Evolutionary conservation across 306 rosid species (phyloP), one percentile per base, ranked within the genome.

Genomic region (Corylus americana): DNA sequence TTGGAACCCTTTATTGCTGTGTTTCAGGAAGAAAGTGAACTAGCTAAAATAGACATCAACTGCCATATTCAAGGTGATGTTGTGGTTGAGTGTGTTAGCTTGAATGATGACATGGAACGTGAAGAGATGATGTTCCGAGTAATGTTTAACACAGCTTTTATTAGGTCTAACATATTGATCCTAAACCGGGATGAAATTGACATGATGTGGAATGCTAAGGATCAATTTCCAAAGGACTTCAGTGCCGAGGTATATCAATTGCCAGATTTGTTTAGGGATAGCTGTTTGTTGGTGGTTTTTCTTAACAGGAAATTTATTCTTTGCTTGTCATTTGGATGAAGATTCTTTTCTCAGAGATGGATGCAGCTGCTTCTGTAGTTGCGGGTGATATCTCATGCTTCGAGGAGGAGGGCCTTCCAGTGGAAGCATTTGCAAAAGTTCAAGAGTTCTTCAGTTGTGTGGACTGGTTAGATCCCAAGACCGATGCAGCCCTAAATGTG

Each of bases 11-110:
- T 80, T 71, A 74, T 49, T 79, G 70, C 72, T 67, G 55, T 82
- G 74, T 83, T 86, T 87, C 95, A 95, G 98, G 92, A 70, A 82
- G 98, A 92, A 84, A 79, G 94, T 64, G 94, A 91, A 80, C 88
- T 95, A 82, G 81, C 91, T 80, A 95, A 95, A 81, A 86, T 95
- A 50, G 98, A 95, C 82, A 92, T 95, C 80, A 90, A 81, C 84
- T 89, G 97, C 81, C 94, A 85, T 80, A 89, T 92, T 84, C 98
- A 91, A 91, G 98, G 98, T 68, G 98, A 95, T 79, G 92, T 95
- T 42, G 94, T 95, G 83, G 80, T 95, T 37, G 98, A 95, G 89
- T 80, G 95, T 82, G 76, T 92, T 83, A 80, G 84, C 87, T 83
- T 90, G 89, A 83, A 81, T 79, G 83, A 81, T 68, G 93, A 91